Percentiles rank a stretch among this genome's conserved stretches.
These are phyloP conservation scores for Xylaria bambusicola DNA, from an alignment of 495 filamentous ascomycete genomes.

Conservation along the genomic window DNA sequence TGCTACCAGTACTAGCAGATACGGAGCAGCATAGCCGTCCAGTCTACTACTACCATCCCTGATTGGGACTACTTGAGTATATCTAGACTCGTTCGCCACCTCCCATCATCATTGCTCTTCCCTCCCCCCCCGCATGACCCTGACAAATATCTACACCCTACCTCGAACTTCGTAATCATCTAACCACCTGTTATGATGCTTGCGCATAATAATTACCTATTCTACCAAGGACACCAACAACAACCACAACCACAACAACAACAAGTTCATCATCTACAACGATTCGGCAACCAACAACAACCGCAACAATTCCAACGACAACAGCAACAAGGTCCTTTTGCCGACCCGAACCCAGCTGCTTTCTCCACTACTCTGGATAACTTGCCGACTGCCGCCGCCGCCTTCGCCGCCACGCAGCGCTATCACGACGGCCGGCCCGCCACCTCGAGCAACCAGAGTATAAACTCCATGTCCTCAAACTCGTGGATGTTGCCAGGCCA, in stretches of 20 bases:
- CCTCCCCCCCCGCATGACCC: slow-evolving; percentile 15
- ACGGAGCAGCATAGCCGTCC: too few species aligned
- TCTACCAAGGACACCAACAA: slow-evolving; percentile 12
- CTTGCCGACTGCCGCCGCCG: slow-evolving; percentile 35
- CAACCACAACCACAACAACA: slow-evolving; percentile 20
- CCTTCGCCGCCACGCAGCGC: slow-evolving; percentile 32
- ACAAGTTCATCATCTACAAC: neutral
- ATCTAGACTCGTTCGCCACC: slow-evolving; percentile 20
- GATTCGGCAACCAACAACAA: neutral
- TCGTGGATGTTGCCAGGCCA: slow-evolving; percentile 41
- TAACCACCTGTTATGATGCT: slow-evolving; percentile 17
- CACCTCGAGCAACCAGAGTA: slow-evolving; percentile 25
- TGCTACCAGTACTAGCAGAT: neutral
- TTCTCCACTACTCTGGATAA: slow-evolving; percentile 45
- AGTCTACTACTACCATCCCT: neutral
- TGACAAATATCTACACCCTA: slow-evolving; percentile 17
- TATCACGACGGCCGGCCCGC: slow-evolving; percentile 21
- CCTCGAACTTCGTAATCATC: slow-evolving; percentile 22
- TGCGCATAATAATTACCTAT: slow-evolving; percentile 19
- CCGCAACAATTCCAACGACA: slow-evolving; percentile 20
- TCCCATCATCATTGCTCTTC: slow-evolving; percentile 3
- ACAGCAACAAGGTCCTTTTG: slow-evolving; percentile 7
- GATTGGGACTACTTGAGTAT: slow-evolving; percentile 11
- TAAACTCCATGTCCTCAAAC: slow-evolving; percentile 47
- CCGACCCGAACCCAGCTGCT: slow-evolving; percentile 7